A percentile compares a stretch with the other conserved stretches of the same genome.
Conservation (phyloP, 1,139 yeast species). For the Magnusiomyces clavatus region DNA sequence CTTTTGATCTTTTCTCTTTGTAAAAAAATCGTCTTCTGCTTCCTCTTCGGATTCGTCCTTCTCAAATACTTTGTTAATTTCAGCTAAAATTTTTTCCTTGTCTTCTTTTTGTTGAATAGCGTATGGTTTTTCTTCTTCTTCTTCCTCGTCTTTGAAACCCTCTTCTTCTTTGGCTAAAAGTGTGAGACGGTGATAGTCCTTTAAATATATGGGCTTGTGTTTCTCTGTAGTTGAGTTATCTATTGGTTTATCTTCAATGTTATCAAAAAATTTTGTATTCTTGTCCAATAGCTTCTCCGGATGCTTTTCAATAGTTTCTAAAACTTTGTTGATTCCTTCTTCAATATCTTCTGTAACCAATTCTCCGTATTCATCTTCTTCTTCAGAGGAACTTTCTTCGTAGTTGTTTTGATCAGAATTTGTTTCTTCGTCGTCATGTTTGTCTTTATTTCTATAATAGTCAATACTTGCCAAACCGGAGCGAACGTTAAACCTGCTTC, state of each 20-base stretch:
- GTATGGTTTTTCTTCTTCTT: constrained; percentile 43
- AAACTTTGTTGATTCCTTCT: constrained; percentile 62
- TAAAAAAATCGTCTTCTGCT: constrained; percentile 47
- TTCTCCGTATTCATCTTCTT: constrained; percentile 91
- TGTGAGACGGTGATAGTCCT: constrained; percentile 86
- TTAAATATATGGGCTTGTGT: constrained; percentile 72
- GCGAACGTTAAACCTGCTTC: too few relatives aligned
- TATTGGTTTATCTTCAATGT: constrained; percentile 26
- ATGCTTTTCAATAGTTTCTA: constrained; percentile 59
- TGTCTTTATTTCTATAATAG: too few relatives aligned
- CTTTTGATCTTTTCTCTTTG: constrained; percentile 44
- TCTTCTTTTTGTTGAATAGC: constrained; percentile 72
- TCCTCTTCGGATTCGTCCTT: constrained; percentile 40
- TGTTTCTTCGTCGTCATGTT: not conserved
- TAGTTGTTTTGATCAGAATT: constrained; percentile 1
- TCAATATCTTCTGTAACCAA: constrained; percentile 82
- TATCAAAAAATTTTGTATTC: constrained; percentile 57
- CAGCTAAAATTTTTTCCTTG: constrained; percentile 59
- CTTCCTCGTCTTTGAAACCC: constrained; percentile 44
- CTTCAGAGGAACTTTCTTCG: constrained; percentile 45
- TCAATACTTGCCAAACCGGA: too few relatives aligned
- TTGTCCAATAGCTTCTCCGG: constrained; percentile 54
- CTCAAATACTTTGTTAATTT: constrained; percentile 57
- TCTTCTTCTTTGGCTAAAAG: constrained; percentile 48
- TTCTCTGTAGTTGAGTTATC: constrained; percentile 16